A percentile compares a stretch with the other conserved stretches of the same genome.
These are phyloP conservation scores for Sugiyamaella smithiae DNA, from an alignment of 805 yeast genomes.

Conservation along the genomic window DNA sequence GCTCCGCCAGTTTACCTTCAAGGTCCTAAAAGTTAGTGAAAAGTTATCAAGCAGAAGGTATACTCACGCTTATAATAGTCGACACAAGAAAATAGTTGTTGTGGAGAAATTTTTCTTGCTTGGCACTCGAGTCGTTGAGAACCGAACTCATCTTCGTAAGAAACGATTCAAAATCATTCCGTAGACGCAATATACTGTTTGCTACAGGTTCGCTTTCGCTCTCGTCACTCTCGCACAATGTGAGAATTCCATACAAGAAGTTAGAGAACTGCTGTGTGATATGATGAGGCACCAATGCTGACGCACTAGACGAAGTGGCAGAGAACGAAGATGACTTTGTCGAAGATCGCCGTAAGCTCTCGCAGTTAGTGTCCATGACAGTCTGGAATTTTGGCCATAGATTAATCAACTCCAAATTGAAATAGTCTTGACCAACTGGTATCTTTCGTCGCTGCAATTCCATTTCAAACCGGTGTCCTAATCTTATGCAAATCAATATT, in stretches of 20 bases:
- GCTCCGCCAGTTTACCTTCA: conserved; percentile 42
- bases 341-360: conserved; percentile 56
- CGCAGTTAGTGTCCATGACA: conserved; percentile 74
- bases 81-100: conserved; percentile 64
- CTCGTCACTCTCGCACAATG: conserved; percentile 42
- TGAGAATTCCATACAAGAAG: conserved; percentile 65
- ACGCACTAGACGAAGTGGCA: conserved; percentile 34
- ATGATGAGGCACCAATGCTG: conserved; percentile 48
- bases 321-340: conserved; percentile 34
- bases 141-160: conserved; percentile 63
- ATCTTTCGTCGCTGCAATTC: conserved; percentile 66
- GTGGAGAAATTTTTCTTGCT: conserved; percentile 66
- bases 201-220: conserved; percentile 65
- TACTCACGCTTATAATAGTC: conserved; percentile 44
- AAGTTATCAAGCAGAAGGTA: background rate
- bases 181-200: conserved; percentile 61
- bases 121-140: conserved; percentile 30
- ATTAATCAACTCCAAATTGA: conserved; percentile 59
- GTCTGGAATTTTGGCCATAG: conserved; percentile 87
- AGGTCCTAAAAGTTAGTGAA: conserved; percentile 33
- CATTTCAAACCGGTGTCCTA: conserved; percentile 61
- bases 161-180: conserved; percentile 76
- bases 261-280: conserved; percentile 79
- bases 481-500: conserved; percentile 66
- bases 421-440: conserved; percentile 68